These are phyloP conservation scores for Neurospora sp. DNA, from an alignment of 495 filamentous ascomycete genomes.

Conservation along the genomic window DNA sequence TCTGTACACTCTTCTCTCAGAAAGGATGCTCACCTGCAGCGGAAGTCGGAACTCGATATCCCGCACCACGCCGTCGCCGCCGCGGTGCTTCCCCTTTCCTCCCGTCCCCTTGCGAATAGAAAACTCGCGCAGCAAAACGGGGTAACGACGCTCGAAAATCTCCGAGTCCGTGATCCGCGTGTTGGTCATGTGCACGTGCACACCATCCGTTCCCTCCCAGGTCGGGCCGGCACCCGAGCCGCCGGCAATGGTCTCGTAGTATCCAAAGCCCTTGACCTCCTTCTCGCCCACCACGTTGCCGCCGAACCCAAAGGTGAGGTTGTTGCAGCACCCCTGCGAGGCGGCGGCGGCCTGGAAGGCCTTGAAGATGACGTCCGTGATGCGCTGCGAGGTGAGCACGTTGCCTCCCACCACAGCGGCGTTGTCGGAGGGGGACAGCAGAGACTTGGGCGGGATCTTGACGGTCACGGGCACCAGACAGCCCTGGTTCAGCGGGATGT, in stretches of 20 bases:
- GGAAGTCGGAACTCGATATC: slow-evolving; percentile 93
- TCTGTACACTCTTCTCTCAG: slow-evolving; percentile 73
- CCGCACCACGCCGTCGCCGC: slow-evolving; percentile 82
- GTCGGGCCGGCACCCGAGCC: slow-evolving; percentile 77
- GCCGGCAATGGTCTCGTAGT: slow-evolving; percentile 96
- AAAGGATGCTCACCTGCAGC: slow-evolving; percentile 80
- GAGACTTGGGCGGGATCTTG: slow-evolving; percentile 68
- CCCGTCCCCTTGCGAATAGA: slow-evolving; percentile 58
- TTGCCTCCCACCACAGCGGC: slow-evolving; percentile 95
- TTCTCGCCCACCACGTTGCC: slow-evolving; percentile 56
- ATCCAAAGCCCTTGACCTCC: slow-evolving; percentile 72
- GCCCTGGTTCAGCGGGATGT: slow-evolving; percentile 95
- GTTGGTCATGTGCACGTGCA: slow-evolving; percentile 99
- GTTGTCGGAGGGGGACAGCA: slow-evolving; percentile 76
- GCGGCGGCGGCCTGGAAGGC: slow-evolving; percentile 88
- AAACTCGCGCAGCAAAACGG: slow-evolving; percentile 77
- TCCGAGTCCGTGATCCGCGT: slow-evolving; percentile 94
- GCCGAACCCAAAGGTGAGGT: slow-evolving; percentile 76
- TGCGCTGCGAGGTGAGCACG: slow-evolving; percentile 80
- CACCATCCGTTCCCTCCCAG: slow-evolving; percentile 84
- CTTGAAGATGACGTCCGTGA: slow-evolving; percentile 88
- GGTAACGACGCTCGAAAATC: slow-evolving; percentile 91
- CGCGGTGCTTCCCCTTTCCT: slow-evolving; percentile 64
- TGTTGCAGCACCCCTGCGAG: slow-evolving; percentile 88
- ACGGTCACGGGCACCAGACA: slow-evolving; percentile 84